Evolutionary conservation across 768 basidiomycete species (phyloP), one percentile per base, ranked within the genome.

Genomic region (Termitomyces bulborhizus): DNA sequence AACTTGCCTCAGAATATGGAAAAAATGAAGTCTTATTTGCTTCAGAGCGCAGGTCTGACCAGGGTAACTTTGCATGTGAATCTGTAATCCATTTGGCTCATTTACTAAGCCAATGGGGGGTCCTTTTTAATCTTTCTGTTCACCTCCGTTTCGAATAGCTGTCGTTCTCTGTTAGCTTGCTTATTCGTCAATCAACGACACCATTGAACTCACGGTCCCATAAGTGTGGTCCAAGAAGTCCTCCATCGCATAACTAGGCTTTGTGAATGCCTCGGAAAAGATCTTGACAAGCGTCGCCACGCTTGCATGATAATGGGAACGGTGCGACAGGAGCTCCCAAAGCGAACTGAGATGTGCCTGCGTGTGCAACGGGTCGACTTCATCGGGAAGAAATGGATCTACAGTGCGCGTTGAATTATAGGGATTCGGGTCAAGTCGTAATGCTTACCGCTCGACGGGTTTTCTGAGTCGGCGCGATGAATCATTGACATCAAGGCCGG

Each of bases 191-290:
- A 34, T 44, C 0, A 16, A 34, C 27, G 11, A 21, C n/a, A 16
- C 15, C 6, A 4, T 37, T 12, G 3, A 21, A 51, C 9, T 69
- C 84, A 93, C 91, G 60, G 91, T 92, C 39, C 77, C 80, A 63
- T 92, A 93, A 2, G 90, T 89, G 66, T 98, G 96, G 68, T 98
- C 97, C 66, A 98, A 69, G 69, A 98, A 99, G 66, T 98, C 96
- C 61, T 98, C 96, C 83, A 97, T 82, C 13, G 83, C 75, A 69
- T 94, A 98, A 36, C 76, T 78, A 16, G 87, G 91, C 65, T 96
- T 98, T n/a, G 93, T 98, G 71, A 99, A 97, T 4, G 89, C 86
- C 66, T 95, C 93, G 12, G 78, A 78, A 62, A 97, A 91, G 53
- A 99, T 86, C 64, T 86, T 86, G 29, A 84, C 85, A 45, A 98